phyloP scores from a whole-genome alignment of 2,329 filamentous ascomycete genomes.

The Nigrograna mackinnonii region DNA sequence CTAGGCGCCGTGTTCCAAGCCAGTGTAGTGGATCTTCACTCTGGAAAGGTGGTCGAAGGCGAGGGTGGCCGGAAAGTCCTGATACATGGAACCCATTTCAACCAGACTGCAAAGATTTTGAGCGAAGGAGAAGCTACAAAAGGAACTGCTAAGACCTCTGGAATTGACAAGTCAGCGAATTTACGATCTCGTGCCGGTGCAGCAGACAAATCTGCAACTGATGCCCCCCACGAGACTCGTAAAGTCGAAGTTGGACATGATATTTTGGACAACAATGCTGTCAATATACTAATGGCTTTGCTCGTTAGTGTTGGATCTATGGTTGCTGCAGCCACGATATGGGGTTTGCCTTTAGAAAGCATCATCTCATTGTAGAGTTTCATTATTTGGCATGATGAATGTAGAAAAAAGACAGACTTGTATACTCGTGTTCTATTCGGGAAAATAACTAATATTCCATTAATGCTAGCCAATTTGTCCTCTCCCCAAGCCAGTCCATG shows the following conservation, averaged over 20 bases:
- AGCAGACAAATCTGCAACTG: conserved; percentile 27
- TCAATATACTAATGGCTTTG: conserved; percentile 90
- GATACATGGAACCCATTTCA: conserved; percentile 36
- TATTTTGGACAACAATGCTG: conserved; percentile 90
- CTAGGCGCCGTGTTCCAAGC: conserved; percentile 84
- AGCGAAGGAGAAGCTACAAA: conserved; percentile 46
- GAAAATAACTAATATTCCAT: neutral
- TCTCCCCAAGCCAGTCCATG: too few relatives aligned
- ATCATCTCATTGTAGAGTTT: conserved; percentile 20
- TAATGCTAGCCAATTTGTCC: neutral
- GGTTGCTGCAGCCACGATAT: conserved; percentile 43
- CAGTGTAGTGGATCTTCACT: conserved; percentile 81
- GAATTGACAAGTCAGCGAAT: conserved; percentile 26
- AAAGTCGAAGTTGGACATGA: conserved; percentile 69
- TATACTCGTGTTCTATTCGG: neutral
- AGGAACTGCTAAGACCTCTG: conserved; percentile 36
- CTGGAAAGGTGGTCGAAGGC: conserved; percentile 88
- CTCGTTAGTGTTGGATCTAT: conserved; percentile 81
- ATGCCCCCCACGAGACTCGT: conserved; percentile 47
- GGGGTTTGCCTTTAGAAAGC: conserved; percentile 33
- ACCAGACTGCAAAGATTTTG: conserved; percentile 32
- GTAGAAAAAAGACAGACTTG: neutral
- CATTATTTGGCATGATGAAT: too few relatives aligned
- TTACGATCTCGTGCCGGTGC: conserved; percentile 35
- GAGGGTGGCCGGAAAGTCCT: conserved; percentile 68